phyloP scores from a whole-genome alignment of 2,329 filamentous ascomycete genomes.

The Fusarium stilboides region DNA sequence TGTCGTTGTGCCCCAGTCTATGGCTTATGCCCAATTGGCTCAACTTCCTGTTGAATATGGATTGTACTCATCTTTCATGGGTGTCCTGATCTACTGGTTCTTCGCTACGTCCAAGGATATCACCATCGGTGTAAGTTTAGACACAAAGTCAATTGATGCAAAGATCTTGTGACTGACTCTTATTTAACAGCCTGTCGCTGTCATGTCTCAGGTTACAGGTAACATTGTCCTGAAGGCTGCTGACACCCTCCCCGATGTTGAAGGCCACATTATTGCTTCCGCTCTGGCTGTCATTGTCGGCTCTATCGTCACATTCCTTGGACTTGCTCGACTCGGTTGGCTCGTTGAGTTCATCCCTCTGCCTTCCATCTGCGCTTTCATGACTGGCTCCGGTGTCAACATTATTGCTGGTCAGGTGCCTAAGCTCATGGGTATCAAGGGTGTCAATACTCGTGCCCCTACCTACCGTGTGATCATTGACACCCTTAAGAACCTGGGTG shows the following conservation, averaged over 20 bases:
- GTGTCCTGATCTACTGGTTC: constrained; percentile 95
- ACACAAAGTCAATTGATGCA: neutral
- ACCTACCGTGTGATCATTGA: constrained; percentile 68
- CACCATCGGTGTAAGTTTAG: constrained; percentile 80
- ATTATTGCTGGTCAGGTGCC: constrained; percentile 67
- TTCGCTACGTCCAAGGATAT: constrained; percentile 96
- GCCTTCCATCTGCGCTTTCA: constrained; percentile 68
- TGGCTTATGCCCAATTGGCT: constrained; percentile 68
- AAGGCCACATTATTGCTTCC: constrained; percentile 62
- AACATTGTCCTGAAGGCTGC: constrained; percentile 62
- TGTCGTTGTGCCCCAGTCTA: constrained; percentile 69
- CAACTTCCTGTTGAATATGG: constrained; percentile 65
- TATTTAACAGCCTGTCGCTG: constrained; percentile 63
- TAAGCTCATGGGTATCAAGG: constrained; percentile 66
- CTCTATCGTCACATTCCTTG: constrained; percentile 64
- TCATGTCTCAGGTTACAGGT: constrained; percentile 68
- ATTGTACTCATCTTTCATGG: constrained; percentile 88
- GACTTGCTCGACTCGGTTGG: constrained; percentile 67
- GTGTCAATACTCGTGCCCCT: constrained; percentile 64
- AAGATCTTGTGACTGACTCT: constrained; percentile 35
- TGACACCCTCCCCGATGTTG: constrained; percentile 57
- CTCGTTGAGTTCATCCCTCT: constrained; percentile 69
- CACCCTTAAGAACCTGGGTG: constrained; percentile 62
- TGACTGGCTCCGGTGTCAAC: constrained; percentile 67
- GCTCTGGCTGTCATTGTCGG: constrained; percentile 65